Base-by-base conservation (phyloP, 2,329 filamentous ascomycete genomes). In the Aspergillus brasiliensis region DNA sequence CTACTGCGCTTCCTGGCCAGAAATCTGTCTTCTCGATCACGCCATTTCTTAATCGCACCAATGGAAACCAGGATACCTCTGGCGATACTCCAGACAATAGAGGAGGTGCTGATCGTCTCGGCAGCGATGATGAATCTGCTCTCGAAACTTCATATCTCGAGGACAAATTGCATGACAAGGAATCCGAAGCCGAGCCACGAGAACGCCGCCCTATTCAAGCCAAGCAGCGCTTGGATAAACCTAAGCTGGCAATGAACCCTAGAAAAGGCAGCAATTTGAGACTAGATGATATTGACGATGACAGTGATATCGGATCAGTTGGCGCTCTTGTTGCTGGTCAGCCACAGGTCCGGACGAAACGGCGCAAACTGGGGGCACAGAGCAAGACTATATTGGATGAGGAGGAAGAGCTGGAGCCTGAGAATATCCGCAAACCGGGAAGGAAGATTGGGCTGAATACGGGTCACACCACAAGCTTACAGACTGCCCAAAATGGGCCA, bases 21-120 rank as follows among this genome's bases (percentile, higher is more conserved):
- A 97, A 97, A 75, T 97, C 93, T 0, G 88, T 85, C 2, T 97
- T 98, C 75, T 97, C 92, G 3, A 92, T 97, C 64, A 98, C 94
- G 0, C 94, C 94, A 0, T 97, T 96, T 80, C 82, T 98, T 62
- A 96, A 93, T 75, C 87, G 89, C 53, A 88, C 86, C 25, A 87
- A 83, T 62, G 88, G 81, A 64, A 78, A 88, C 13, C 76, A 78
- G 37, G 68, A 69, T 44, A 69, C 71, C 11, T 67, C 66, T 31
- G 62, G 53, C 34, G 71, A 69, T 40, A 72, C 72, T 25, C 68
- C 68, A n/a, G 60, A 63, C 37, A 68, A 73, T 23, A 58, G 64
- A 27, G 66, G 73, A 53, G 67, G 71, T 42, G 49, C 64, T n/a
- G 61, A 63, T 25, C 57, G 61, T 27, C 59, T 38, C 34, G 10